phyloP scores from a whole-genome alignment of 2,329 filamentous ascomycete species.

The Thelonectria rubi region DNA sequence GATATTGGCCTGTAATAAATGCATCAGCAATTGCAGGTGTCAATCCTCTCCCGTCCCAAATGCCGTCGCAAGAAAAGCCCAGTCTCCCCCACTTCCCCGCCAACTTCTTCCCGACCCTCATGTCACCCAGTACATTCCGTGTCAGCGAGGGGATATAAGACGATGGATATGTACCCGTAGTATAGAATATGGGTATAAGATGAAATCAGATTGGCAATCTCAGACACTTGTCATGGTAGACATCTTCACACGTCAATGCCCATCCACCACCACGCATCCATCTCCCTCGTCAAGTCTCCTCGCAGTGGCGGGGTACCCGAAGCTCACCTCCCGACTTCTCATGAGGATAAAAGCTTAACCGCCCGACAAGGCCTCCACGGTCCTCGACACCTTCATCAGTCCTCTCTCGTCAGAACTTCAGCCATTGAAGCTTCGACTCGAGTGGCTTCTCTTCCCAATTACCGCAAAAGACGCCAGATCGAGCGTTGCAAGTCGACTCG shows the following conservation, averaged over 20 bases:
- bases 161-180: no score
- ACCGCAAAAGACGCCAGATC: no score
- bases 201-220: background rate
- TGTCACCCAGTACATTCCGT: background rate
- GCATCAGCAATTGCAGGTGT: background rate
- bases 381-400: slow-evolving; percentile 21
- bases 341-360: slow-evolving; percentile 44
- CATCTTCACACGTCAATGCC: no score
- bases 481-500: no score
- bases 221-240: no score
- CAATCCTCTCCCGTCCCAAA: slow-evolving; percentile 14
- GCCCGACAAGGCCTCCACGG: slow-evolving; percentile 2
- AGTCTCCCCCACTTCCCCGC: slow-evolving; percentile 18
- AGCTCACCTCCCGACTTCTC: background rate
- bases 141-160: background rate
- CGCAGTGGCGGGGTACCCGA: background rate
- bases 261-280: no score
- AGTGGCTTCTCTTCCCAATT: no score
- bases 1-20: no score
- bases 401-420: background rate
- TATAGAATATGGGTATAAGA: background rate
- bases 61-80: slow-evolving; percentile 27
- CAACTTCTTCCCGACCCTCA: background rate
- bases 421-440: no score
- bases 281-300: background rate